These are phyloP conservation scores for Neobulgaria alba DNA, from an alignment of 2,329 filamentous ascomycete species.

Conservation along the genomic window DNA sequence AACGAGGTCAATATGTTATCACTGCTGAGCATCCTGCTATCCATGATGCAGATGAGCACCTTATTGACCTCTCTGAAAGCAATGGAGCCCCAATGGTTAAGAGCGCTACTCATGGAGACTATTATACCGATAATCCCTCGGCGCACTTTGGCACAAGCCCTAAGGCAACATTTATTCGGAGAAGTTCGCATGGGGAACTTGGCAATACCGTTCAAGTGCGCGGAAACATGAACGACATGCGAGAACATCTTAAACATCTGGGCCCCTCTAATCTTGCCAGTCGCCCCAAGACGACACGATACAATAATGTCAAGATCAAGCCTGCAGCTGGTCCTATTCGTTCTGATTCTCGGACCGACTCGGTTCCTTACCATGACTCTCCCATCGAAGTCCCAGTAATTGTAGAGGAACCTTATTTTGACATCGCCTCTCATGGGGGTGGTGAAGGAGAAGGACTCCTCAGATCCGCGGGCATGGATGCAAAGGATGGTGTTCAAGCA, in stretches of 20 bases:
- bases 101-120: slow-evolving; percentile 10
- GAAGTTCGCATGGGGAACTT: slow-evolving; percentile 46
- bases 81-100: slow-evolving; percentile 16
- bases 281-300: slow-evolving; percentile 53
- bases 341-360: slow-evolving; percentile 26
- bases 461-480: slow-evolving; percentile 44
- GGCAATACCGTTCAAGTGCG: slow-evolving; percentile 48
- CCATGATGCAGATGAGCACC: slow-evolving; percentile 27
- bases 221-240: slow-evolving; percentile 54
- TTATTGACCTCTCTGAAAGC: slow-evolving; percentile 40
- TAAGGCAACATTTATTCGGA: slow-evolving; percentile 48
- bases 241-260: slow-evolving; percentile 54
- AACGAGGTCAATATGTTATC: slow-evolving; percentile 44
- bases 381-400: slow-evolving; percentile 33
- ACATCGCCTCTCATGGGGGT: slow-evolving; percentile 36
- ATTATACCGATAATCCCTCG: slow-evolving; percentile 10
- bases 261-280: slow-evolving; percentile 60
- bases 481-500: slow-evolving; percentile 58
- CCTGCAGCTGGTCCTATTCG: slow-evolving; percentile 26
- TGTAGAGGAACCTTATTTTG: slow-evolving; percentile 33
- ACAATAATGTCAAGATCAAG: slow-evolving; percentile 61
- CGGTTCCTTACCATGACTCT: slow-evolving; percentile 33
- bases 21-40: slow-evolving; percentile 33
- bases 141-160: slow-evolving; percentile 23
- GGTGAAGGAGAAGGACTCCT: slow-evolving; percentile 47